These are phyloP conservation scores for Symbiodinium natans DNA, from an alignment of 73 alveolate species.

Conservation along the genomic window DNA sequence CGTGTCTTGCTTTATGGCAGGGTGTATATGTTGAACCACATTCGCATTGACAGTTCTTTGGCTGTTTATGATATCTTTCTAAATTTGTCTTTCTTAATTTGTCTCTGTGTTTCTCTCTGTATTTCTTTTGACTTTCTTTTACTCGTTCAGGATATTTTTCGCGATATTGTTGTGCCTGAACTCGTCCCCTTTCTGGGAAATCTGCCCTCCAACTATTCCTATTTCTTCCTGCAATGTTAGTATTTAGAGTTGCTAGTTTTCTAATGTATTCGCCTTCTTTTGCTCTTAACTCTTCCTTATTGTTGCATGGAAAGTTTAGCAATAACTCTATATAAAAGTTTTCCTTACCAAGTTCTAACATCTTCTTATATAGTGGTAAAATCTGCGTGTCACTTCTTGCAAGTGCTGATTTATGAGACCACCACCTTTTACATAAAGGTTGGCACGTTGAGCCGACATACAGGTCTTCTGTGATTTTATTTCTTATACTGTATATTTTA, in stretches of 20 bases:
- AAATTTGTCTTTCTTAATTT: neutral
- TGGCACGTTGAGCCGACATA: neutral
- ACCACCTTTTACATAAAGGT: neutral
- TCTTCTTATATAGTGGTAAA: neutral
- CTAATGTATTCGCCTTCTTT: constrained; percentile 6
- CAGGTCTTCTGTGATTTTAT: neutral
- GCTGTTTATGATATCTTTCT: neutral
- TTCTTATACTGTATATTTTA: neutral
- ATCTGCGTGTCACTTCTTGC: neutral
- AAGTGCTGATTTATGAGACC: neutral
- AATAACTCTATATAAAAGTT: neutral
- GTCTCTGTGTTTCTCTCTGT: neutral
- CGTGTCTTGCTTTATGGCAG: no score
- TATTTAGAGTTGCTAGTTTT: neutral
- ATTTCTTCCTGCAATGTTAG: constrained; percentile 1
- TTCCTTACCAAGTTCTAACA: neutral
- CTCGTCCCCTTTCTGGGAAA: neutral
- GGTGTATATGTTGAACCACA: no score
- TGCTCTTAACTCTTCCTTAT: constrained; percentile 23
- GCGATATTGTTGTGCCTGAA: neutral
- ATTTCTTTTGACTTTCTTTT: neutral
- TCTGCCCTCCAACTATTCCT: neutral
- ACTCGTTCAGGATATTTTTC: neutral
- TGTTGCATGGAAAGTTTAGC: neutral
- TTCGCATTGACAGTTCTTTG: no score